phyloP scores from a whole-genome alignment of 2,329 filamentous ascomycete species.

The Paraphaeosphaeria minitans region DNA sequence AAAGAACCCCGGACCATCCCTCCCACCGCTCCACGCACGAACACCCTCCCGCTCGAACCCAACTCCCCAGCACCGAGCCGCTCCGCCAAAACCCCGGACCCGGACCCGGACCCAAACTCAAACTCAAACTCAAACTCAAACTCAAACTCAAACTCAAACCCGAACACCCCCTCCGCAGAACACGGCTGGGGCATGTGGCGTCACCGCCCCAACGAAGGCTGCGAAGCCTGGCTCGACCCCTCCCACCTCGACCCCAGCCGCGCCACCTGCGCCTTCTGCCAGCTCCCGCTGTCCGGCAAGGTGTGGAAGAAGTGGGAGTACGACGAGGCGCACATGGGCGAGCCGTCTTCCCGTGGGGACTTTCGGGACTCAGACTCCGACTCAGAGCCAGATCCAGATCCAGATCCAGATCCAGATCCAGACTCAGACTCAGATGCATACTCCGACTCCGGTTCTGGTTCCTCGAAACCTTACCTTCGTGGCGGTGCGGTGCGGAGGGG shows the following conservation, averaged over 20 bases:
- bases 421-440: no score
- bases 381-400: neutral
- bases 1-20: neutral
- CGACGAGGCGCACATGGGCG: neutral
- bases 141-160: neutral
- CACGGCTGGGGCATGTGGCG: conserved; percentile 5
- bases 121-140: no score
- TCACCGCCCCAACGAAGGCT: conserved; percentile 6
- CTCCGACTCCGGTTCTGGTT: no score
- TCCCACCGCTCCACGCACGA: neutral
- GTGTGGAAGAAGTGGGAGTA: neutral
- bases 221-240: conserved; percentile 6
- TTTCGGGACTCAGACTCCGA: no score
- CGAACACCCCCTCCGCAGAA: neutral
- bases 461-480: no score
- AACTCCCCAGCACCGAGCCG: no score
- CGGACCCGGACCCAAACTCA: no score
- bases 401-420: no score
- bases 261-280: conserved; percentile 6
- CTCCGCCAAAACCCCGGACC: no score
- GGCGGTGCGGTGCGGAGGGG: no score
- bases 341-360: no score
- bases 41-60: neutral
- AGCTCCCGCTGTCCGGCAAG: conserved; percentile 1
- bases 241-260: neutral